These are phyloP conservation scores for Clavariopsis aquatica DNA, from an alignment of 495 filamentous ascomycete species.

Conservation along the genomic window DNA sequence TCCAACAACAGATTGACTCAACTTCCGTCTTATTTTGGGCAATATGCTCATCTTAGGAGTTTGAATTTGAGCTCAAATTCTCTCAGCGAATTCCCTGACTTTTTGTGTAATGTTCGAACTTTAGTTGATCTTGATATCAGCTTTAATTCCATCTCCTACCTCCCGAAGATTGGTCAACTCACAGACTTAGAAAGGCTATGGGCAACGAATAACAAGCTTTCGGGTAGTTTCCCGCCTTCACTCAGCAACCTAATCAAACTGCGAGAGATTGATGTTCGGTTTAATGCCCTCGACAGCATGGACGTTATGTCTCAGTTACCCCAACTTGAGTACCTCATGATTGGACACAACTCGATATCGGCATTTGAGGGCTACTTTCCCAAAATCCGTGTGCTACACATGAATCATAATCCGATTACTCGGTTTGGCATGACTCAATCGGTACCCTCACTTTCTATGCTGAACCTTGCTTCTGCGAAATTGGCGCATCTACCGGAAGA, in stretches of 20 bases:
- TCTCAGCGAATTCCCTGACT: slow-evolving; percentile 78
- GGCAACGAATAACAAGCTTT: slow-evolving; percentile 90
- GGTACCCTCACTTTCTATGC: slow-evolving; percentile 75
- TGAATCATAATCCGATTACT: slow-evolving; percentile 92
- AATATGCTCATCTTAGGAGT: slow-evolving; percentile 72
- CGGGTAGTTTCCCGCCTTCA: slow-evolving; percentile 67
- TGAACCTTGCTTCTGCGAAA: slow-evolving; percentile 87
- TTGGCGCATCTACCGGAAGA: slow-evolving; percentile 80
- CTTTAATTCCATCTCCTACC: slow-evolving; percentile 81
- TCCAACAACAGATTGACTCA: slow-evolving; percentile 83
- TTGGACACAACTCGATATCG: slow-evolving; percentile 88
- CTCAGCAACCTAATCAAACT: slow-evolving; percentile 73
- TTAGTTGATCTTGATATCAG: slow-evolving; percentile 94
- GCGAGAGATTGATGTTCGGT: slow-evolving; percentile 90
- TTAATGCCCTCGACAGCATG: slow-evolving; percentile 83
- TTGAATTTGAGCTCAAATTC: slow-evolving; percentile 92
- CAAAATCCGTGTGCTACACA: slow-evolving; percentile 74
- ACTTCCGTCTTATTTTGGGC: slow-evolving; percentile 77
- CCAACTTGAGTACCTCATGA: slow-evolving; percentile 78
- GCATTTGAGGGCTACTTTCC: slow-evolving; percentile 84
- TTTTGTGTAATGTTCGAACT: slow-evolving; percentile 76
- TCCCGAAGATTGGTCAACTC: slow-evolving; percentile 79
- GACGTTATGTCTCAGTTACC: slow-evolving; percentile 81
- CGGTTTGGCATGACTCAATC: slow-evolving; percentile 79
- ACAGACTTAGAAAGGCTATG: slow-evolving; percentile 81